These are phyloP conservation scores for Arabidopsis lyrata DNA, from an alignment of 441 rosid genomes.

Conservation along the genomic window DNA sequence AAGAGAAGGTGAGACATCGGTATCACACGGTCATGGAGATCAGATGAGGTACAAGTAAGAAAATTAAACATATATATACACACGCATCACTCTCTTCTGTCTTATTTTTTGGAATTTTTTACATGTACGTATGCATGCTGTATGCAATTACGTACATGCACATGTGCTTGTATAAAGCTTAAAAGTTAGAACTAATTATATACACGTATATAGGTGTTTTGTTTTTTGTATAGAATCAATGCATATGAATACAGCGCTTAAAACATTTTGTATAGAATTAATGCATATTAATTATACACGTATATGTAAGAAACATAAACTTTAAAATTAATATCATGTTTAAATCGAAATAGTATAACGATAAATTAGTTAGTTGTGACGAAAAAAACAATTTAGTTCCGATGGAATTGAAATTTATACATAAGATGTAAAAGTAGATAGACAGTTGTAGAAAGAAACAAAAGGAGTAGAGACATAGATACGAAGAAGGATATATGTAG, in stretches of 20 bases:
- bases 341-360: neutral
- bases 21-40: slow-evolving; percentile 50
- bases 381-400: neutral
- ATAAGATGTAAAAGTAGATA: slow-evolving; percentile 7
- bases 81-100: slow-evolving; percentile 26
- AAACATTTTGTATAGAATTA: neutral
- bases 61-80: slow-evolving; percentile 10
- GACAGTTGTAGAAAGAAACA: slow-evolving; percentile 36
- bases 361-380: neutral
- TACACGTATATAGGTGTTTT: too few relatives aligned
- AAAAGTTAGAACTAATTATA: neutral
- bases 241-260: neutral
- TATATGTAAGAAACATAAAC: neutral
- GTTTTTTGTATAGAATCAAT: neutral
- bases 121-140: slow-evolving; percentile 43
- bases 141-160: slow-evolving; percentile 31
- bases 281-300: neutral
- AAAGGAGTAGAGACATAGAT: slow-evolving; percentile 37
- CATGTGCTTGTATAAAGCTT: slow-evolving; percentile 28
- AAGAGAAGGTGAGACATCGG: slow-evolving; percentile 63
- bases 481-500: slow-evolving; percentile 35
- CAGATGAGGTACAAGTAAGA: slow-evolving; percentile 29
- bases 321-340: neutral
- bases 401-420: slow-evolving; percentile 11
- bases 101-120: slow-evolving; percentile 22